Conservation (phyloP, 129 eudicot species). For the Silybum marianum region DNA sequence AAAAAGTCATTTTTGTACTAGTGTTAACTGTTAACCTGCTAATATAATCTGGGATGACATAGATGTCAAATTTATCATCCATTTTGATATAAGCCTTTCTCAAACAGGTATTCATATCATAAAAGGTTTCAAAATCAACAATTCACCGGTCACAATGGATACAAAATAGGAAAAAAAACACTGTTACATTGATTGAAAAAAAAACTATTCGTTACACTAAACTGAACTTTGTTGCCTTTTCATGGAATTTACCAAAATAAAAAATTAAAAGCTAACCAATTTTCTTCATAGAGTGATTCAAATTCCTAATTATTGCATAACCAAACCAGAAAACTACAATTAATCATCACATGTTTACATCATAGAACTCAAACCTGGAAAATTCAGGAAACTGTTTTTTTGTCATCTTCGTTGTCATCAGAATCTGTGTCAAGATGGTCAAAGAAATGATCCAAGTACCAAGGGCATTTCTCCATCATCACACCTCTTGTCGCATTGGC, state of each 20-base stretch:
- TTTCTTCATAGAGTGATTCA: background rate
- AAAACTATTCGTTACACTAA: background rate
- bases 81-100: background rate
- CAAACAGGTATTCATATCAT: background rate
- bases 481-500: conserved; percentile 43
- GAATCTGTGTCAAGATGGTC: conserved; percentile 50
- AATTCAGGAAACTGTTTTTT: conserved; percentile 11
- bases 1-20: too few species aligned
- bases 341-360: conserved; percentile 13
- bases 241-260: background rate
- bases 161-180: background rate
- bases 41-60: too few species aligned
- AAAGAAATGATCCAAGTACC: conserved; percentile 65
- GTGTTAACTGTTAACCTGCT: background rate
- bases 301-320: background rate
- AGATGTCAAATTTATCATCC: background rate
- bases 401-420: conserved; percentile 31
- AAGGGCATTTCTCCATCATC: conserved; percentile 56
- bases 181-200: background rate
- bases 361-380: background rate
- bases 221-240: background rate
- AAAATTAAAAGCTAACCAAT: background rate
- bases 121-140: background rate
- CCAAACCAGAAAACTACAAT: background rate
- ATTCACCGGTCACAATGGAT: background rate